Conservation (phyloP, 83 land plant species). For the Picea mariana region DNA sequence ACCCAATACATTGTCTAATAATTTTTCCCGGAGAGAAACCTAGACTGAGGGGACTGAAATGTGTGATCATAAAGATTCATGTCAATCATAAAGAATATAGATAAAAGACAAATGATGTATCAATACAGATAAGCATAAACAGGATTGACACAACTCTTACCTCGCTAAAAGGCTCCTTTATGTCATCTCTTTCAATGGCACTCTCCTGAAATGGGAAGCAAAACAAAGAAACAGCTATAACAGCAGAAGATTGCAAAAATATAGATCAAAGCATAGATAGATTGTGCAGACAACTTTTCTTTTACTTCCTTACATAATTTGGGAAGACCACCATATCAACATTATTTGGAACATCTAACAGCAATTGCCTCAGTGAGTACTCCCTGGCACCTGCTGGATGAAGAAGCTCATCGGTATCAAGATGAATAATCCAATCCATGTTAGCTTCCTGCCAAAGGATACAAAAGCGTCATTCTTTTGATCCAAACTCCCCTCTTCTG, state of each 20-base stretch:
- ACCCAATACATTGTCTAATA: too few relatives aligned
- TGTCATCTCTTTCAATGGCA: slow-evolving; percentile 90
- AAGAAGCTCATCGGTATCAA: slow-evolving; percentile 95
- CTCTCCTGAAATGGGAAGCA: slow-evolving; percentile 66
- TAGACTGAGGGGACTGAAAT: too few relatives aligned
- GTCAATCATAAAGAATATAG: not conserved
- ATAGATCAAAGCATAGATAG: not conserved
- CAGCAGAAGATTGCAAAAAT: not conserved
- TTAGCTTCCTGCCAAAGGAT: slow-evolving; percentile 61
- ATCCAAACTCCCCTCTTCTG: too few relatives aligned
- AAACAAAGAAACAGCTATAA: slow-evolving; percentile 9
- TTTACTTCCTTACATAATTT: slow-evolving; percentile 52
- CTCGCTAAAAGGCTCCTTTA: slow-evolving; percentile 93
- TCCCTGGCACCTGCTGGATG: slow-evolving; percentile 93
- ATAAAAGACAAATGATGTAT: not conserved
- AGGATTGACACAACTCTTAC: slow-evolving; percentile 25
- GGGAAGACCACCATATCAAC: slow-evolving; percentile 81
- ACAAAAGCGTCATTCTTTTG: not conserved
- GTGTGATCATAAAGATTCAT: not conserved
- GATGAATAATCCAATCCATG: slow-evolving; percentile 97
- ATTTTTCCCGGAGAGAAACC: too few relatives aligned
- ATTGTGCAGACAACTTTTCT: not conserved
- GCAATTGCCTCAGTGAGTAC: slow-evolving; percentile 79
- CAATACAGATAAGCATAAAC: not conserved
- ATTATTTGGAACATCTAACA: slow-evolving; percentile 63